These are phyloP conservation scores for Apiotrichum akiyoshidainum DNA, from an alignment of 1,284 basidiomycete genomes.

Conservation along the genomic window DNA sequence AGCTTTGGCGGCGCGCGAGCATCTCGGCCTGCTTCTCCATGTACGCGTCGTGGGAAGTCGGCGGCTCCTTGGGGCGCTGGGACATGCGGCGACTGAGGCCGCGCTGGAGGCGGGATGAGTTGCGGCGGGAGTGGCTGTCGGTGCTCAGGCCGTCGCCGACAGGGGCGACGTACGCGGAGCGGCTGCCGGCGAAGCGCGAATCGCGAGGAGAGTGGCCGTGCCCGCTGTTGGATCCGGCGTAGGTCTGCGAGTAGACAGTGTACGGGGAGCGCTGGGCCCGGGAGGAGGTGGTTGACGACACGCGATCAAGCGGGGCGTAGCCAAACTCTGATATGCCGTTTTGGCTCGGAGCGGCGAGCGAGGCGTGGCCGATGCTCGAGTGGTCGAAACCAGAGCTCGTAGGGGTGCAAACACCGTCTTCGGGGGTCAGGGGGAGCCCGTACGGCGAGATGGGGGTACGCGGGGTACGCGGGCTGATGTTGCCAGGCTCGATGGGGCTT, in stretches of 20 bases:
- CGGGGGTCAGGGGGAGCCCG: background rate
- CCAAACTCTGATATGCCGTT: background rate
- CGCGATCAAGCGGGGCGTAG: background rate
- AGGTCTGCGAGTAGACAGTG: background rate
- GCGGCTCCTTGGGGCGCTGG: conserved; percentile 27
- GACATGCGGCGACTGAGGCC: conserved; percentile 18
- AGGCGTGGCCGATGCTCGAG: background rate
- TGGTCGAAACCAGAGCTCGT: background rate
- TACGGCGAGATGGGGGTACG: background rate
- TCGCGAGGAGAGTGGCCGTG: background rate
- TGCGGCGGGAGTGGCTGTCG: background rate
- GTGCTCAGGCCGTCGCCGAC: conserved; percentile 8
- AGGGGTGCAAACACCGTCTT: background rate
- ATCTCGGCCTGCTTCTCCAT: conserved; percentile 30
- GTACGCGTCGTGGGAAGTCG: conserved; percentile 38
- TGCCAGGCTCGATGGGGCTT: background rate
- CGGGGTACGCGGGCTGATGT: background rate
- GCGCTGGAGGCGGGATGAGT: background rate
- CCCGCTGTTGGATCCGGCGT: background rate
- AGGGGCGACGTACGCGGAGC: conserved; percentile 4
- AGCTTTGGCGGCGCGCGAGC: conserved; percentile 27
- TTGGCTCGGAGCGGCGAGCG: background rate
- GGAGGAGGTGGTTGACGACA: background rate
- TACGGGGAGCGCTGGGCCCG: background rate
- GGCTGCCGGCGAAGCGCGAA: conserved; percentile 4